These are phyloP conservation scores for Diplodia intermedia DNA, from an alignment of 2,329 filamentous ascomycete genomes.

Conservation along the genomic window DNA sequence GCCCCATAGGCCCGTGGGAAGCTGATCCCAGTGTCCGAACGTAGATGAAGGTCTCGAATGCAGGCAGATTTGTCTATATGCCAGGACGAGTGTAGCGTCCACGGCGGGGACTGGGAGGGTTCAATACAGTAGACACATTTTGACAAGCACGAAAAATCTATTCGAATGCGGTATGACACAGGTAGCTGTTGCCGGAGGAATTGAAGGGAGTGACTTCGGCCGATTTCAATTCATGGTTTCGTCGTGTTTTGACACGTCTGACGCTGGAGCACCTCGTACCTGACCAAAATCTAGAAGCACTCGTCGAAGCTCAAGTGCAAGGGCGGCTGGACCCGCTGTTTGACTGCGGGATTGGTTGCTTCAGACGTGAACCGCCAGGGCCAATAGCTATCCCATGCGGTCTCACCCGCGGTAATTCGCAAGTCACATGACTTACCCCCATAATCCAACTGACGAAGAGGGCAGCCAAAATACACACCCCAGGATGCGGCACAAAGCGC, in stretches of 20 bases:
- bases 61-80: too few species aligned
- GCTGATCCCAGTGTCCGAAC: too few species aligned
- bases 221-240: background rate
- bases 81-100: too few species aligned
- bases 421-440: slow-evolving; percentile 34
- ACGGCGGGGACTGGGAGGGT: too few species aligned
- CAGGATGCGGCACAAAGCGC: background rate
- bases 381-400: slow-evolving; percentile 10
- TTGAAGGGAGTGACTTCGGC: background rate
- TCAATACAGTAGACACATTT: background rate
- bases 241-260: background rate
- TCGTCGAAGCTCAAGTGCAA: background rate
- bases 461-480: background rate
- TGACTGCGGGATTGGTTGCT: slow-evolving; percentile 7
- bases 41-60: too few species aligned
- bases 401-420: background rate
- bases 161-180: background rate
- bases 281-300: background rate
- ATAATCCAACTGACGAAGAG: too few species aligned
- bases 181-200: background rate
- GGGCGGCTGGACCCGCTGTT: background rate
- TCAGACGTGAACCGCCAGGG: background rate
- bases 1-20: too few species aligned
- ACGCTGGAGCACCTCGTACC: background rate
- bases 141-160: background rate